phyloP scores from a whole-genome alignment of 768 basidiomycete genomes.

The Lactarius deliciosus region DNA sequence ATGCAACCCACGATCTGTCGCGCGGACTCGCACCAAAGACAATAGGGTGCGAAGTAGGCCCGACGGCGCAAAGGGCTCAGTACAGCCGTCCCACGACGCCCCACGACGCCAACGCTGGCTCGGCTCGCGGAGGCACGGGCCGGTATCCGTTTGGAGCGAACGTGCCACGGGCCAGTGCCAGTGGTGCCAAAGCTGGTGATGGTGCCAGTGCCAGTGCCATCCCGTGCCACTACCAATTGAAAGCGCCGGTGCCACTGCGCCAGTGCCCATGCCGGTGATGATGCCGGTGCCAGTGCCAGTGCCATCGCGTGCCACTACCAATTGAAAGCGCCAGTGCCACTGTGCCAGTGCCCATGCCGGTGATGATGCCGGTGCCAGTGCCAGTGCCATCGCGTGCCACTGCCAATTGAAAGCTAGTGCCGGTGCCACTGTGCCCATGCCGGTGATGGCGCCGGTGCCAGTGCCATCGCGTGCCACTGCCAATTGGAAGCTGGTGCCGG shows the following conservation, averaged over 20 bases:
- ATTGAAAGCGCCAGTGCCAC: not conserved
- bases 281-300: too few relatives aligned
- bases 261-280: not conserved
- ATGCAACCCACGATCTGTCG: not conserved
- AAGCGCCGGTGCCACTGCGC: not conserved
- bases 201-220: too few relatives aligned
- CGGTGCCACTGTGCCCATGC: not conserved
- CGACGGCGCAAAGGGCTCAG: not conserved
- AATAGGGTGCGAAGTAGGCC: not conserved
- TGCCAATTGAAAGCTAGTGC: not conserved
- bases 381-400: not conserved
- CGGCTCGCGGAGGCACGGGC: not conserved
- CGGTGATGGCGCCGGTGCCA: too few relatives aligned
- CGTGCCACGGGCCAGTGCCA: not conserved
- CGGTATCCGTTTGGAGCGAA: not conserved
- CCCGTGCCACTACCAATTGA: not conserved
- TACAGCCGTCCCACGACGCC: too few relatives aligned
- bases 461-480: not conserved
- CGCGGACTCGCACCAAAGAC: not conserved
- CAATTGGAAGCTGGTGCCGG: not conserved
- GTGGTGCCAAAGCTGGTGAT: too few relatives aligned
- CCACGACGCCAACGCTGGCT: not conserved
- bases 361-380: not conserved
- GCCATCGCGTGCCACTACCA: not conserved
- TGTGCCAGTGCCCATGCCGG: not conserved